Conservation (phyloP, 75 land plant species). For the Pinus taeda region DNA sequence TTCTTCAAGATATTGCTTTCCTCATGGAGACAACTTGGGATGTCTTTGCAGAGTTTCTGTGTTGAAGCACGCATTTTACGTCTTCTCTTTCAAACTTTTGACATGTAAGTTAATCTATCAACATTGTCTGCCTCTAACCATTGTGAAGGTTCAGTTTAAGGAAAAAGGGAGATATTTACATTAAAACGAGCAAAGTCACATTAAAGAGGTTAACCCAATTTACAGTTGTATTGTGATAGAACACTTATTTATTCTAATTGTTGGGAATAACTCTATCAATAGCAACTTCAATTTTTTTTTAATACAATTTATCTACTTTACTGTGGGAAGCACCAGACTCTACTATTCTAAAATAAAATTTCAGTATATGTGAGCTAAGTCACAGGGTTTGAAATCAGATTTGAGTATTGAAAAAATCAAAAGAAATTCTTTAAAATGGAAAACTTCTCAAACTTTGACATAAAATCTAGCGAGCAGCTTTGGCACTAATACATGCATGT, state of each 20-base stretch:
- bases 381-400: too few relatives aligned
- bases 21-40: slow-evolving; percentile 1
- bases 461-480: too few relatives aligned
- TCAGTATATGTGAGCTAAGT: not conserved
- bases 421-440: too few relatives aligned
- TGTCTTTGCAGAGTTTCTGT: slow-evolving; percentile 87
- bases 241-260: too few relatives aligned
- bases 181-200: not conserved
- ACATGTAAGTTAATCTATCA: slow-evolving; percentile 59
- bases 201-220: not conserved
- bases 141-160: not conserved
- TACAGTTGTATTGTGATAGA: not conserved
- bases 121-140: not conserved
- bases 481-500: too few relatives aligned
- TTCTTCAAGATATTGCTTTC: not conserved
- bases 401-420: too few relatives aligned
- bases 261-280: not conserved
- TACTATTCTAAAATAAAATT: not conserved
- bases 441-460: too few relatives aligned
- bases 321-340: not conserved
- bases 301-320: not conserved
- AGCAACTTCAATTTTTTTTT: not conserved
- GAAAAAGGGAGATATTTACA: not conserved
- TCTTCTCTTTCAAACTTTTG: slow-evolving; percentile 91
- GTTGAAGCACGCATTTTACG: slow-evolving; percentile 92